Evolutionary conservation across 2,329 filamentous ascomycete genomes (phyloP).

Genomic region (Fusarium albosuccineum): DNA sequence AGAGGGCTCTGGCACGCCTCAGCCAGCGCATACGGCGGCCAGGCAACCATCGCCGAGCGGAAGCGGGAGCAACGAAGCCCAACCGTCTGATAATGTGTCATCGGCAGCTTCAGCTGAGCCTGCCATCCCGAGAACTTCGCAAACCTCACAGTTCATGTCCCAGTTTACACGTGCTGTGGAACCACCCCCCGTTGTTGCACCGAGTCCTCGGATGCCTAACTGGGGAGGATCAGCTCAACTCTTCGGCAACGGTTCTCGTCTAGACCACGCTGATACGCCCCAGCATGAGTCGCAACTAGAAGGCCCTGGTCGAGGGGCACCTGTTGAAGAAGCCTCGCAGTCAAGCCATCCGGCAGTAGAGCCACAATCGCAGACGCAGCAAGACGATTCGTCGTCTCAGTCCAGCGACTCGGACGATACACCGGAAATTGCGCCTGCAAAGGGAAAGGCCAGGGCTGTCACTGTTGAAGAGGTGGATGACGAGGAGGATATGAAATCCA

Average conservation of each 20-base stretch:
- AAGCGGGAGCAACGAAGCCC: conserved; percentile 32
- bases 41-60: conserved; percentile 34
- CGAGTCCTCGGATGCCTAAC: conserved; percentile 62
- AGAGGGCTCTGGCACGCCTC: conserved; percentile 29
- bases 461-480: conserved; percentile 53
- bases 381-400: conserved; percentile 17
- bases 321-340: conserved; percentile 18
- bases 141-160: conserved; percentile 19
- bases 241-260: conserved; percentile 53
- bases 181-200: conserved; percentile 57
- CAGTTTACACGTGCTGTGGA: conserved; percentile 39
- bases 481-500: conserved; percentile 14
- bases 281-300: conserved; percentile 29
- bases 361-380: conserved; percentile 14
- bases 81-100: conserved; percentile 7
- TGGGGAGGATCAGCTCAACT: conserved; percentile 66
- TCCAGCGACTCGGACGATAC: conserved; percentile 36
- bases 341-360: conserved; percentile 11
- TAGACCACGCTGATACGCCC: conserved; percentile 40
- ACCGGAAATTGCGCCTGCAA: conserved; percentile 40
- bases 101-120: conserved; percentile 24
- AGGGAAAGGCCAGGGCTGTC: conserved; percentile 60
- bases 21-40: conserved; percentile 22
- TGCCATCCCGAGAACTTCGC: conserved; percentile 17
- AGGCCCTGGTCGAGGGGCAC: conserved; percentile 20